phyloP scores from a whole-genome alignment of 768 basidiomycete genomes.

The Tricholoma hemisulphureum region DNA sequence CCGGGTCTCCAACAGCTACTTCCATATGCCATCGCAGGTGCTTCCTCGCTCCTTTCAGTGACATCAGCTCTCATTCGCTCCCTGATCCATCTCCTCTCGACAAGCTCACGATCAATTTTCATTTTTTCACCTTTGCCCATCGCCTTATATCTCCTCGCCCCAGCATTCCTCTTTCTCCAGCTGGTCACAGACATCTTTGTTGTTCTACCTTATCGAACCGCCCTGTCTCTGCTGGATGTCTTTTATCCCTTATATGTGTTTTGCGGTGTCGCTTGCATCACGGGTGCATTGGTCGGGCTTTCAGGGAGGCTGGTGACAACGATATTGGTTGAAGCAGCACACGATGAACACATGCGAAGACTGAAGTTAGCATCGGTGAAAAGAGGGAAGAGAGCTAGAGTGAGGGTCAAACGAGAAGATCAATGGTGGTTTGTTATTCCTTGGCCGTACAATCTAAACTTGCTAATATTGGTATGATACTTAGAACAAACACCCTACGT shows the following conservation, averaged over 20 bases:
- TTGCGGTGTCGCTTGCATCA: constrained; percentile 54
- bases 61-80: constrained; percentile 5
- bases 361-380: neutral
- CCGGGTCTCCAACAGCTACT: constrained; percentile 15
- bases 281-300: constrained; percentile 45
- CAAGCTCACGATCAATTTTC: constrained; percentile 7
- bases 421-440: neutral
- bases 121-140: constrained; percentile 27
- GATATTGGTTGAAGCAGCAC: constrained; percentile 11
- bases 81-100: constrained; percentile 3
- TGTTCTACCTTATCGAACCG: constrained; percentile 42
- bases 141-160: constrained; percentile 46
- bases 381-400: neutral
- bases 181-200: constrained; percentile 43
- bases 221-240: constrained; percentile 38
- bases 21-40: constrained; percentile 12
- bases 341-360: neutral
- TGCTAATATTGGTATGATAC: neutral
- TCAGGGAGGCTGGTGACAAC: constrained; percentile 24
- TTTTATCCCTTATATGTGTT: constrained; percentile 59
- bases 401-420: neutral
- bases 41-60: constrained; percentile 6
- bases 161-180: constrained; percentile 42
- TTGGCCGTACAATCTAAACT: neutral
- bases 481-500: too few relatives aligned